Evolutionary conservation across 1,284 basidiomycete species (phyloP), one percentile per base, ranked within the genome.

Genomic region (Rhodotorula sp.): DNA sequence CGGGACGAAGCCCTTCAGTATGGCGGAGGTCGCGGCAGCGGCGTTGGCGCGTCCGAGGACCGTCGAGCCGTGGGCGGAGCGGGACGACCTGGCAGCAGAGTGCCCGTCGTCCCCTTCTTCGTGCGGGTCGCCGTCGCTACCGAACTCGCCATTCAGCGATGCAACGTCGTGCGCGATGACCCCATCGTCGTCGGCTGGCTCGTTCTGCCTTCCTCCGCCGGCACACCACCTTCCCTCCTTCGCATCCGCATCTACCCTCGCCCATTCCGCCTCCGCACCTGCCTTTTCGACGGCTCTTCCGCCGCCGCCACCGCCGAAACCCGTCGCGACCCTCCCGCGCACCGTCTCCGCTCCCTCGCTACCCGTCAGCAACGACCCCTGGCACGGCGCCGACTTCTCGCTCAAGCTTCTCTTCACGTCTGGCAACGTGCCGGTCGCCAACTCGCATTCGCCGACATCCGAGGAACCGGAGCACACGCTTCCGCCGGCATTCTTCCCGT

Each of bases 111-210:
- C 80, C 25, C 86, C 84, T 25, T 87, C 86, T 65, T 87, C 84
- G 64, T 84, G 79, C 67, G 84, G 84, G 46, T 74, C 76, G 41
- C 37, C 72, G 34, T 83, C 83, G 44, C 76, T 79, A n/a, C 86
- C 84, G 27, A 87, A 85, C 64, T 87, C 84, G 63, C 84, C 79
- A 66, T 84, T 84, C 53, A 74, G 76, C 50, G 71, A 70, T 79
- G 85, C 88, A 76, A 85, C 86, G 69, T 81, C 83, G 72, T 84
- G 84, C 44, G 82, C 80, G 51, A 85, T 85, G 61, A 80, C 80
- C 74, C 85, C 74, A 32, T 70, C 73, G 2, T 75, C 76, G 4
- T 73, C 74, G 22, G 66, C 71, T 25, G 71, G 72, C 9, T 70
- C 69, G 9, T 76, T 73, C 66, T 61, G 71, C 41, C 69, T 70